These are phyloP conservation scores for Russula olivacea DNA, from an alignment of 768 basidiomycete genomes.

Conservation along the genomic window DNA sequence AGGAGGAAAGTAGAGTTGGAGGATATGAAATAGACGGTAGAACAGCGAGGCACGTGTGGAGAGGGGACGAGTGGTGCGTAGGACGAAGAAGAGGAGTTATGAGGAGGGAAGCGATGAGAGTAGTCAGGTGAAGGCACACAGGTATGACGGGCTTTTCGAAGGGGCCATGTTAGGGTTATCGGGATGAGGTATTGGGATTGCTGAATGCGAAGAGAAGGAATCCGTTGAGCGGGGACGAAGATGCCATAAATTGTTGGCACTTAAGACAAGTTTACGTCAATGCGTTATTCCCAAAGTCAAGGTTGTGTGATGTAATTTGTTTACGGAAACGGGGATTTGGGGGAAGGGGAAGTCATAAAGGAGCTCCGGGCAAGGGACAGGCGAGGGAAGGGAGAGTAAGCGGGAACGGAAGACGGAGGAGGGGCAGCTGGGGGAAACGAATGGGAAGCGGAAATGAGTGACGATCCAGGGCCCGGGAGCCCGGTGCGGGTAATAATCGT, in stretches of 20 bases:
- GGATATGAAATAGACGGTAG: slow-evolving; percentile 16
- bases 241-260: slow-evolving; percentile 15
- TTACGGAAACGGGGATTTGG: slow-evolving; percentile 16
- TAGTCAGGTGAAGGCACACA: slow-evolving; percentile 7
- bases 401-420: slow-evolving; percentile 5
- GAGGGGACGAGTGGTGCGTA: neutral
- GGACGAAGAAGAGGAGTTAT: neutral
- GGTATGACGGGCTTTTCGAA: slow-evolving; percentile 10
- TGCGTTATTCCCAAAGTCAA: neutral
- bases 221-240: neutral
- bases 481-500: neutral
- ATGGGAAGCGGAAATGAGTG: slow-evolving; percentile 18
- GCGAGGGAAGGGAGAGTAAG: slow-evolving; percentile 5
- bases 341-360: slow-evolving; percentile 11
- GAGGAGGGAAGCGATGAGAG: neutral
- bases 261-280: slow-evolving; percentile 21
- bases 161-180: slow-evolving; percentile 8
- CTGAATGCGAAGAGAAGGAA: neutral
- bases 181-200: neutral
- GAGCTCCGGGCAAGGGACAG: neutral
- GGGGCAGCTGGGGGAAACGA: neutral
- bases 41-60: neutral
- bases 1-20: slow-evolving; percentile 6
- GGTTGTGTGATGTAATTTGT: neutral
- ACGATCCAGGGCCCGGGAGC: neutral